Conservation (phyloP, 2,329 filamentous ascomycete genomes). For the Diaporthe eres region DNA sequence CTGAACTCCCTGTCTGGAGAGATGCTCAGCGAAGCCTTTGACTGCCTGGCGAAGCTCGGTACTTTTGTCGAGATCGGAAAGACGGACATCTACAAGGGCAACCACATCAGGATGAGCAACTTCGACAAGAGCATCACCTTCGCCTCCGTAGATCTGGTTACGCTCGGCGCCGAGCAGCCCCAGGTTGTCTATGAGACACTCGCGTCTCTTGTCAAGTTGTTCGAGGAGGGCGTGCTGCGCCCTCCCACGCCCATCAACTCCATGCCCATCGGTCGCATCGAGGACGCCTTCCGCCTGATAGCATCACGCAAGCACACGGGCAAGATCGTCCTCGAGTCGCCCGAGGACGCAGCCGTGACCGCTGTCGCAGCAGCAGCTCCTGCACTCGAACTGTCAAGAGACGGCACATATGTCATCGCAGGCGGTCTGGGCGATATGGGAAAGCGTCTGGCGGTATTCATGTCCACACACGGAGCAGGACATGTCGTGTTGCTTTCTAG, state of each 20-base stretch:
- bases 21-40: constrained; percentile 47
- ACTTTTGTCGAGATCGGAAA: constrained; percentile 52
- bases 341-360: constrained; percentile 42
- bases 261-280: constrained; percentile 53
- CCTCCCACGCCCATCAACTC: constrained; percentile 53
- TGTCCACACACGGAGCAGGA: constrained; percentile 49
- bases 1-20: constrained; percentile 45
- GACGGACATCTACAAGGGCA: constrained; percentile 49
- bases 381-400: constrained; percentile 37
- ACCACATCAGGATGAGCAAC: constrained; percentile 51
- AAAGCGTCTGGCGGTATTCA: constrained; percentile 45
- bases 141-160: constrained; percentile 36
- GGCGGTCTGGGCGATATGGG: constrained; percentile 54
- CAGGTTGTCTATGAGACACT: constrained; percentile 26
- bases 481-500: constrained; percentile 51
- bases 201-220: constrained; percentile 20
- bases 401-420: constrained; percentile 50
- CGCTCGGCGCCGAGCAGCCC: constrained; percentile 20
- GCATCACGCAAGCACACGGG: constrained; percentile 58
- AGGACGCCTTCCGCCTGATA: constrained; percentile 59
- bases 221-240: constrained; percentile 36
- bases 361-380: constrained; percentile 39
- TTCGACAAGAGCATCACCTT: constrained; percentile 48
- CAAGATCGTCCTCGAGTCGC: constrained; percentile 51
- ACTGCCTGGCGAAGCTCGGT: constrained; percentile 51